A percentile compares a stretch with the other conserved stretches of the same genome.
Conservation (phyloP, 2,329 filamentous ascomycete species). For the Alternaria sp. region DNA sequence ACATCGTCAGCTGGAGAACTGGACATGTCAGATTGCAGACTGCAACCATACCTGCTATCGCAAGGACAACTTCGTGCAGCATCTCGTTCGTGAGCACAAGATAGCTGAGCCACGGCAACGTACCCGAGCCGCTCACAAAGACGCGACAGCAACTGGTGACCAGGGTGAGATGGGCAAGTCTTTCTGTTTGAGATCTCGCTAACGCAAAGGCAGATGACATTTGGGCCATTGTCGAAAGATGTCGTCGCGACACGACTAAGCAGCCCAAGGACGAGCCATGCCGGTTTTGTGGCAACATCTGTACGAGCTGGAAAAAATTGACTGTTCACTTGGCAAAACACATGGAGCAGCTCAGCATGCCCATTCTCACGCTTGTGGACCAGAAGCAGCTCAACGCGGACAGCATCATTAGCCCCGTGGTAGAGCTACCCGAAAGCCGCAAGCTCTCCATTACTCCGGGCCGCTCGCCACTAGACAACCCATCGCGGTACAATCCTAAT, state of each 20-base stretch:
- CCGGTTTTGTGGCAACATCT: constrained; percentile 82
- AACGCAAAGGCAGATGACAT: constrained; percentile 61
- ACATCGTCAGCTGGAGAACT: constrained; percentile 89
- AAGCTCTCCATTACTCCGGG: constrained; percentile 39
- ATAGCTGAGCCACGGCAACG: constrained; percentile 81
- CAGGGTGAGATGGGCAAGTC: constrained; percentile 26
- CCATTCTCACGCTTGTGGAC: constrained; percentile 64
- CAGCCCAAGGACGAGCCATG: constrained; percentile 79
- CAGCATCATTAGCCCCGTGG: constrained; percentile 47
- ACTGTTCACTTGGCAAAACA: constrained; percentile 93
- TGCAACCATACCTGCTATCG: constrained; percentile 84
- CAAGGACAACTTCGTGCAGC: constrained; percentile 91
- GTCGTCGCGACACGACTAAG: constrained; percentile 71
- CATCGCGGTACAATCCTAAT: constrained; percentile 38
- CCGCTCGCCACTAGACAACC: constrained; percentile 40
- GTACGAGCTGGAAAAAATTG: constrained; percentile 88
- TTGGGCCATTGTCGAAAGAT: constrained; percentile 79
- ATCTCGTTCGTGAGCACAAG: constrained; percentile 91
- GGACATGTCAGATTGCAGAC: constrained; percentile 81
- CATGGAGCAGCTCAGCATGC: constrained; percentile 90
- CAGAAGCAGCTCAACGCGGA: constrained; percentile 48
- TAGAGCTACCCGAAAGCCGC: constrained; percentile 44
- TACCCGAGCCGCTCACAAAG: constrained; percentile 53
- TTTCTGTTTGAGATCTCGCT: constrained; percentile 2
- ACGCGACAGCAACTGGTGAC: constrained; percentile 32